Evolutionary conservation across 2,329 filamentous ascomycete genomes (phyloP), one percentile per base, ranked within the genome.

Genomic region (Arachnomyces sp.): DNA sequence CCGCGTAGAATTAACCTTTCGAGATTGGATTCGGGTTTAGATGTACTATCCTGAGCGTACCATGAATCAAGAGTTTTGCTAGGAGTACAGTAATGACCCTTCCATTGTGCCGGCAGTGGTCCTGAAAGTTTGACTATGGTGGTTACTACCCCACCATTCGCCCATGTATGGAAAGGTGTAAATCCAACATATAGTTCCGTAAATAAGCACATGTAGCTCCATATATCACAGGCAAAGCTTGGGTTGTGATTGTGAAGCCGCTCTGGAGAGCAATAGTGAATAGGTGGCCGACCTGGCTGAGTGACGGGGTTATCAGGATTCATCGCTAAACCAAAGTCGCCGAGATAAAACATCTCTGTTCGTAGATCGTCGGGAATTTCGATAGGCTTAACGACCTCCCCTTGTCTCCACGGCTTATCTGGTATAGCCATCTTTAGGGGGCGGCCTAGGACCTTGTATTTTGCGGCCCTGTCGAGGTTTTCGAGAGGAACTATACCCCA

Each of bases 131-230:
- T 33, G 18, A 39, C 37, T 21, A 39, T 39, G 4, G 37, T 28
- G 11, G 30, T 39, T 13, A 39, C 9, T 33, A 25, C 16, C 17
- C 37, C 37, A 8, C 34, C 34, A 25, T 37, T 28, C 13, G 17
- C 21, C 34, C 34, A 37, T 25, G 37, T 21, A 16, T n/a, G 14
- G 33, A 45, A 36, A 32, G 33, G 31, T 18, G 39, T 6, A 39
- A 36, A 38, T 21, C 40, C 36, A 38, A 43, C 18, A 43, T 45
- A 47, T 14, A 47, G 28, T 16, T 41, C 21, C 18, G 35, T 28
- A 38, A 47, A 47, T 2, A 47, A 28, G 16, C 34, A 34, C 45
- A 47, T 45, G 36, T 47, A 47, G 34, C 45, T 45, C 45, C 45
- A 47, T n/a, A 47, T 47, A 35, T 47, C 45, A 43, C 40, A 41